These are phyloP conservation scores for Camelina neglecta DNA, from an alignment of 345 rosid species.

Conservation along the genomic window DNA sequence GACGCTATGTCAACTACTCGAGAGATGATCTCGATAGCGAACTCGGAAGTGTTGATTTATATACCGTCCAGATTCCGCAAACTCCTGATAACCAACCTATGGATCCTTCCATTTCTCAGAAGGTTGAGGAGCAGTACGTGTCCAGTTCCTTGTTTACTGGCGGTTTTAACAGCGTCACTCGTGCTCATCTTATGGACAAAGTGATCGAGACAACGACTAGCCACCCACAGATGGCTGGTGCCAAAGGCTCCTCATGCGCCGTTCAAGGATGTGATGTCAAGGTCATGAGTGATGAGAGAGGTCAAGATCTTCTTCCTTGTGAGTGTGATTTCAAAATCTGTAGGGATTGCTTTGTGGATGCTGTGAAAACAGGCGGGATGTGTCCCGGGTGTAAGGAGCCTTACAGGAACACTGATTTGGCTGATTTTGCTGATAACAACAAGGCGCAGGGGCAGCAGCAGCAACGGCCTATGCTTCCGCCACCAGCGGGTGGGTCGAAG, in stretches of 20 bases:
- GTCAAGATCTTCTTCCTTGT: conserved; percentile 85
- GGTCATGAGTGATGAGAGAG: conserved; percentile 93
- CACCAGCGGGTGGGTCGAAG: conserved; percentile 73
- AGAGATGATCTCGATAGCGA: conserved; percentile 98
- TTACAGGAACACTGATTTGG: conserved; percentile 80
- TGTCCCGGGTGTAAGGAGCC: conserved; percentile 96
- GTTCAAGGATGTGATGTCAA: conserved; percentile 92
- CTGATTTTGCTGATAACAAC: conserved; percentile 65
- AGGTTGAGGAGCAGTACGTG: conserved; percentile 97
- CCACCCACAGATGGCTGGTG: conserved; percentile 99
- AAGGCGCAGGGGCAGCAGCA: conserved; percentile 25
- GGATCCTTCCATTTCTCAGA: conserved; percentile 93
- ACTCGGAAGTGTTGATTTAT: conserved; percentile 82
- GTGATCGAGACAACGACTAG: conserved; percentile 84
- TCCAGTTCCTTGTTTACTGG: conserved; percentile 92
- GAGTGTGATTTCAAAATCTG: conserved; percentile 97
- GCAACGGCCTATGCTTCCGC: conserved; percentile 74
- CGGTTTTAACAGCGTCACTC: conserved; percentile 88
- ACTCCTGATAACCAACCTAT: conserved; percentile 97
- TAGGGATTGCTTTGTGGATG: conserved; percentile 89
- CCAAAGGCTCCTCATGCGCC: conserved; percentile 89
- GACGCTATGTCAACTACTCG: conserved; percentile 86
- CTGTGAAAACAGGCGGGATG: conserved; percentile 78
- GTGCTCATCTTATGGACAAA: conserved; percentile 98
- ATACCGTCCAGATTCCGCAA: conserved; percentile 87